Conservation (phyloP, 2,329 filamentous ascomycete genomes). For the Penicillium sp. region DNA sequence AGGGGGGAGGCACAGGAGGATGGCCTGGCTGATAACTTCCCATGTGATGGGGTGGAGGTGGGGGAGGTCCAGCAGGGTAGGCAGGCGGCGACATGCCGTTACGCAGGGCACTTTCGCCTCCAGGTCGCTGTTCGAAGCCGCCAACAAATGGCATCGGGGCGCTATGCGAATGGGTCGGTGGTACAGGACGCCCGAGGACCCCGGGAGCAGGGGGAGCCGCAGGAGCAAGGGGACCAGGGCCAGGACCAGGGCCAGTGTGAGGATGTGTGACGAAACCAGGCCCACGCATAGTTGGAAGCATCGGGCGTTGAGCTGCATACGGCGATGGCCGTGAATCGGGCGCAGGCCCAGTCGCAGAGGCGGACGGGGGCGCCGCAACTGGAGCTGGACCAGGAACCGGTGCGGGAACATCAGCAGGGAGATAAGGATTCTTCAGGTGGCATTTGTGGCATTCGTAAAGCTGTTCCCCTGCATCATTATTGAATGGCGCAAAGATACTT, state of each 20-base stretch:
- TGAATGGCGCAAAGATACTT: conserved; percentile 29
- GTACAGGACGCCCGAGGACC: conserved; percentile 35
- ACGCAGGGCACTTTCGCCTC: conserved; percentile 36
- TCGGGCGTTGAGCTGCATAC: conserved; percentile 39
- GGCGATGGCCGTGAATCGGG: conserved; percentile 41
- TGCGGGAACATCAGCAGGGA: conserved; percentile 11
- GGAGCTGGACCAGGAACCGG: background rate
- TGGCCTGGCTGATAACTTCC: conserved; percentile 52
- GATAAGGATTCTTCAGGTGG: conserved; percentile 50
- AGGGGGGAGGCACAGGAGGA: conserved; percentile 22
- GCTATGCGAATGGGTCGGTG: conserved; percentile 32
- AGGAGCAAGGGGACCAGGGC: conserved; percentile 18
- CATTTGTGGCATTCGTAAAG: conserved; percentile 78
- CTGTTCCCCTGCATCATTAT: conserved; percentile 36
- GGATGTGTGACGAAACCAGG: conserved; percentile 36
- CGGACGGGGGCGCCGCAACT: background rate
- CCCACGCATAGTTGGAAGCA: conserved; percentile 36
- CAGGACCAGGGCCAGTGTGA: conserved; percentile 29
- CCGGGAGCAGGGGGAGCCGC: conserved; percentile 23
- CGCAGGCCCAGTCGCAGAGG: conserved; percentile 9
- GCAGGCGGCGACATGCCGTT: conserved; percentile 40
- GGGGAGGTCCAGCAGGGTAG: conserved; percentile 48
- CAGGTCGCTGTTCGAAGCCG: conserved; percentile 41
- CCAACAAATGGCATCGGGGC: conserved; percentile 37
- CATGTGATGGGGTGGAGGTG: conserved; percentile 56